These are phyloP conservation scores for Nicotiana rustica DNA, from an alignment of 305 asterid species.

Conservation along the genomic window DNA sequence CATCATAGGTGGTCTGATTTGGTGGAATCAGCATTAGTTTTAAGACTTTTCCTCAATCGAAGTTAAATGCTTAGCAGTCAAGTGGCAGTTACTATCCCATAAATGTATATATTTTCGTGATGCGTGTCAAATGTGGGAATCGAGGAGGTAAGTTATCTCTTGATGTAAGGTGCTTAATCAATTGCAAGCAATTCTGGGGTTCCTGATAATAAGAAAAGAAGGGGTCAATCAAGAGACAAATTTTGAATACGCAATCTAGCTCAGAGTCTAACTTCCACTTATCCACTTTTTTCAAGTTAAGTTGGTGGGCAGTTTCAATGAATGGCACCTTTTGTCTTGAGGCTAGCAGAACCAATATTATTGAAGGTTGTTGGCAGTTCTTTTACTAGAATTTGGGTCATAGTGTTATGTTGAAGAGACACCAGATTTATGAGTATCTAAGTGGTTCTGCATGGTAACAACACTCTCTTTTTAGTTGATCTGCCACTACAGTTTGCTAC, in stretches of 20 bases:
- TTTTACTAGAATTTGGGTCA: neutral
- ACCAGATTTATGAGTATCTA: neutral
- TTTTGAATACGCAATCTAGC: slow-evolving; percentile 10
- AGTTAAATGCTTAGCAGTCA: slow-evolving; percentile 11
- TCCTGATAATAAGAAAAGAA: slow-evolving; percentile 20
- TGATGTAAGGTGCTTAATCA: slow-evolving; percentile 27
- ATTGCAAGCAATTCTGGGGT: slow-evolving; percentile 11
- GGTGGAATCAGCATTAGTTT: slow-evolving; percentile 12
- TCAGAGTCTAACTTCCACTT: neutral
- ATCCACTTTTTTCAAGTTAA: neutral
- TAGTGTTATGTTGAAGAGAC: neutral
- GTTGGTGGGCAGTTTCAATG: slow-evolving; percentile 23
- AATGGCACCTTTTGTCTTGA: neutral
- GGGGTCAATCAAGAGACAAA: neutral
- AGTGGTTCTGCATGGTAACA: slow-evolving; percentile 8
- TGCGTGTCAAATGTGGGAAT: neutral
- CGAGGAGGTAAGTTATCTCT: slow-evolving; percentile 23
- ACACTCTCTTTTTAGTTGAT: slow-evolving; percentile 15
- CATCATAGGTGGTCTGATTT: slow-evolving; percentile 7
- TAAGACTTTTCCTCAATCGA: neutral
- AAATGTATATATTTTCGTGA: neutral
- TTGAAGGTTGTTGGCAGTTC: neutral
- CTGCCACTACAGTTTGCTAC: neutral
- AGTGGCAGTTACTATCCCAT: slow-evolving; percentile 24
- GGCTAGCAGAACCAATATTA: slow-evolving; percentile 13